These are phyloP conservation scores for Tolypocladium cylindrosporum DNA, from an alignment of 2,329 filamentous ascomycete species.

Conservation along the genomic window DNA sequence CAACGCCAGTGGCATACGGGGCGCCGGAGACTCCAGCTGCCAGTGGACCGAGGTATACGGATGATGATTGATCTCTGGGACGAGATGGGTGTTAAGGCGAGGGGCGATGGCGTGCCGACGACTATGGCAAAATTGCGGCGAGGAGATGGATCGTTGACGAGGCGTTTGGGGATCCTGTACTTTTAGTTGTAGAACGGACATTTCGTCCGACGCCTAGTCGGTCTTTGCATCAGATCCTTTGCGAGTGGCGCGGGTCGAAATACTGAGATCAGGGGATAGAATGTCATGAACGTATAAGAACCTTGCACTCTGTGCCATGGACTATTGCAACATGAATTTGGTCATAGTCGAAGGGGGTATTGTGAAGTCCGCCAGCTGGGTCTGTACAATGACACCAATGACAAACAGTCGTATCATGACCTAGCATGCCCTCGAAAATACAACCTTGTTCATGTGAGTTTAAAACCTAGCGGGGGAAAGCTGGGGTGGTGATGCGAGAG, in stretches of 20 bases:
- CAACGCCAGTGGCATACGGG: conserved; percentile 53
- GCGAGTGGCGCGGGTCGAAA: not conserved
- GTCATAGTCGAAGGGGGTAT: not conserved
- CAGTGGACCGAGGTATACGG: conserved; percentile 43
- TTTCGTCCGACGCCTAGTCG: not conserved
- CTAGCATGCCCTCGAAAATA: not conserved
- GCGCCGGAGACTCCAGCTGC: conserved; percentile 53
- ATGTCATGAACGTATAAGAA: not conserved
- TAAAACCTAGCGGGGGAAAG: not conserved
- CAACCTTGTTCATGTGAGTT: not conserved
- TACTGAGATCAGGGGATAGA: not conserved
- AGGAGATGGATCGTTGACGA: not conserved
- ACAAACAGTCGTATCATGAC: no score
- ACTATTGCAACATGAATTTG: no score
- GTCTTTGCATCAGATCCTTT: not conserved
- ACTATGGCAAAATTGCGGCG: not conserved
- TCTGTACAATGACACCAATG: no score
- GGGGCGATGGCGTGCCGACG: not conserved
- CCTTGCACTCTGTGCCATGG: not conserved
- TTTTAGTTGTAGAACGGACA: not conserved
- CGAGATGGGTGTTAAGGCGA: not conserved
- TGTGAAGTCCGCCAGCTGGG: no score
- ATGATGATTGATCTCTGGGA: conserved; percentile 30
- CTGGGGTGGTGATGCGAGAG: no score
- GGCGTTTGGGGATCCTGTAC: not conserved